Conservation (phyloP, 2,329 filamentous ascomycete genomes). For the Ceratocystis harringtonii region DNA sequence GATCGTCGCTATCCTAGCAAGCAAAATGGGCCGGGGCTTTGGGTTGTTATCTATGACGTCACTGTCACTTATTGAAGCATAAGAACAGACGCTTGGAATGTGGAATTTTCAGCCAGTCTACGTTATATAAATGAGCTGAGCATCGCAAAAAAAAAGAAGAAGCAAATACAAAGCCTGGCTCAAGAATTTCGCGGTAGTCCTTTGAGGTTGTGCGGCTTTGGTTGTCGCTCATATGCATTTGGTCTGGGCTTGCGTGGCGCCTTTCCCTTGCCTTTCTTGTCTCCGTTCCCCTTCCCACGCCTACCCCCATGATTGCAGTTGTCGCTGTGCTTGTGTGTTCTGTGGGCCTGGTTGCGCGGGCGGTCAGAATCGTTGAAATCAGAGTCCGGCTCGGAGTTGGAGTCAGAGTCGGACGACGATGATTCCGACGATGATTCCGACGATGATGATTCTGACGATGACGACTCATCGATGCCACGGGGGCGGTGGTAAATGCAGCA, state of each 20-base stretch:
- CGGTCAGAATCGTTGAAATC: slow-evolving; percentile 24
- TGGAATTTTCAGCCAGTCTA: too few species aligned
- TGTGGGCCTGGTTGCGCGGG: slow-evolving; percentile 19
- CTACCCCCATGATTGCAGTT: slow-evolving; percentile 21
- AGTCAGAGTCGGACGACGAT: slow-evolving; percentile 35
- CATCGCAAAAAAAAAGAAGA: not conserved
- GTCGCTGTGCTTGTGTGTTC: not conserved
- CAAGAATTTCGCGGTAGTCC: not conserved
- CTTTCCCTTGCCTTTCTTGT: slow-evolving; percentile 27
- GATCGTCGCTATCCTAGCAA: too few species aligned
- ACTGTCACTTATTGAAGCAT: too few species aligned
- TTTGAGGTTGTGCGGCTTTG: slow-evolving; percentile 19
- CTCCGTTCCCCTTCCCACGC: slow-evolving; percentile 26
- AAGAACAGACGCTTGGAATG: too few species aligned
- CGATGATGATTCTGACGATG: slow-evolving; percentile 39
- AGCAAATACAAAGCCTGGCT: not conserved
- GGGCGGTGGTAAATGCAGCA: slow-evolving; percentile 97
- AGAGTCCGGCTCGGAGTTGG: slow-evolving; percentile 22
- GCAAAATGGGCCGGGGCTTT: too few species aligned
- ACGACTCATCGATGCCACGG: slow-evolving; percentile 65
- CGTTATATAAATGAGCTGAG: not conserved
- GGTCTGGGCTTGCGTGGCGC: slow-evolving; percentile 43
- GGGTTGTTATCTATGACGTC: too few species aligned
- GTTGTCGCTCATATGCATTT: slow-evolving; percentile 68
- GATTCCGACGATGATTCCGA: slow-evolving; percentile 40